Evolutionary conservation across 768 basidiomycete genomes (phyloP), one percentile per base, ranked within the genome.

Genomic region (Lepiota subincarnata): DNA sequence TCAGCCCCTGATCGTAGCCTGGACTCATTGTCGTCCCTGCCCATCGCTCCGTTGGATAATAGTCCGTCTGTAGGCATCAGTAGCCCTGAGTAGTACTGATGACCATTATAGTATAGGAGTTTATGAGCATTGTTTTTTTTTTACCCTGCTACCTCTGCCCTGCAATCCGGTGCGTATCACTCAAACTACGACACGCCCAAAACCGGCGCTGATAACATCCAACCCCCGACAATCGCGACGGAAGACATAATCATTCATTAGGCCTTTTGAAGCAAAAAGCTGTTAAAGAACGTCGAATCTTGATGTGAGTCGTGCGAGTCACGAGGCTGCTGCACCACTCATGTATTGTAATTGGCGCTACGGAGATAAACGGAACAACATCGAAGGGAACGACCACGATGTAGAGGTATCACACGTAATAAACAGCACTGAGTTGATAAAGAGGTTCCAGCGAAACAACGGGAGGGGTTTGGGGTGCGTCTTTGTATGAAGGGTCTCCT

Each of bases 321-420:
- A n/a, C n/a, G n/a, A n/a, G n/a, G n/a, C n/a, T n/a, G 13, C 6
- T n/a, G 11, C 43, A 40, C 34, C 36, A 67, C 71, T 26, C 50
- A 76, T 75, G 71, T 70, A 84, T 84, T 4, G 79, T 69, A 1
- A 66, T 68, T 52, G 56, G 57, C 4, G 77, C 78, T 34, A 79
- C 81, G 4, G 84, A 83, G 3, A 86, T 68, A 36, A n/a, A 76
- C 73, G 5, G 81, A 78, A 5, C n/a, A 83, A 83, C 83, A 87
- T 86, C 18, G 82, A 84, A n/a, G n/a, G n/a, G 61, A 86, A 86
- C 56, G 87, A 61, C n/a, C 28, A 86, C 77, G 39, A 83, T 80
- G 62, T 83, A 77, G 48, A 87, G 82, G n/a, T 45, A 66, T 42
- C 53, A 79, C 70, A 84, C 85, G 86, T n/a, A 78, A 45, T 8